These are phyloP conservation scores for Tetrahymena thermophila DNA, from an alignment of 73 alveolate genomes.

Conservation along the genomic window DNA sequence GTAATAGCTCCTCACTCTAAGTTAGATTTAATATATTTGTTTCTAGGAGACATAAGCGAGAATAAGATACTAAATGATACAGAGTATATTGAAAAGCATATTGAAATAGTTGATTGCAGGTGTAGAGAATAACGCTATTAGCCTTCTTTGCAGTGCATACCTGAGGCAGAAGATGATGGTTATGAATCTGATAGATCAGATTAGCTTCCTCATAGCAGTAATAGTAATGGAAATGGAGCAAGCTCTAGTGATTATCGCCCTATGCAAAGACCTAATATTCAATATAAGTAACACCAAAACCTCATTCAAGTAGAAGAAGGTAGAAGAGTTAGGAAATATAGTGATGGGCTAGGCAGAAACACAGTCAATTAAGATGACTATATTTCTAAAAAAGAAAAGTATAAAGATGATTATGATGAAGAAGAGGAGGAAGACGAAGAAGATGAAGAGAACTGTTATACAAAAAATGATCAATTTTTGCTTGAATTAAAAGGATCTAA, in stretches of 20 bases:
- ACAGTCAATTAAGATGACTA: not conserved
- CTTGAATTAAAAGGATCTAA: not conserved
- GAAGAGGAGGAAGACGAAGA: not conserved
- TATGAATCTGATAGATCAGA: not conserved
- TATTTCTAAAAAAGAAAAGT: not conserved
- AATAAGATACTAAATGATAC: not conserved
- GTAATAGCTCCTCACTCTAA: not conserved
- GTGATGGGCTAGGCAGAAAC: not conserved
- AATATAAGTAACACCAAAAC: not conserved
- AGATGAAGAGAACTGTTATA: not conserved
- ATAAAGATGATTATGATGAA: not conserved
- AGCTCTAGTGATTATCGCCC: not conserved
- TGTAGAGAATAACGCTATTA: not conserved
- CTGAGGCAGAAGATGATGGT: constrained; percentile 1
- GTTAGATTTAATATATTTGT: not conserved
- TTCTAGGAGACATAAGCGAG: not conserved
- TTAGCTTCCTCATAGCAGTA: not conserved
- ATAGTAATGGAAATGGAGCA: not conserved
- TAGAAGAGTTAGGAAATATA: not conserved
- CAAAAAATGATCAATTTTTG: not conserved
- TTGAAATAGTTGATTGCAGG: not conserved
- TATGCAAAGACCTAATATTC: not conserved
- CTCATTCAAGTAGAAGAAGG: not conserved
- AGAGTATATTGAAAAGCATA: not conserved
- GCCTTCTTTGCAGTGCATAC: not conserved